Evolutionary conservation across 2,329 filamentous ascomycete species (phyloP), one percentile per base, ranked within the genome.

Genomic region (Bipolaris gigantea): DNA sequence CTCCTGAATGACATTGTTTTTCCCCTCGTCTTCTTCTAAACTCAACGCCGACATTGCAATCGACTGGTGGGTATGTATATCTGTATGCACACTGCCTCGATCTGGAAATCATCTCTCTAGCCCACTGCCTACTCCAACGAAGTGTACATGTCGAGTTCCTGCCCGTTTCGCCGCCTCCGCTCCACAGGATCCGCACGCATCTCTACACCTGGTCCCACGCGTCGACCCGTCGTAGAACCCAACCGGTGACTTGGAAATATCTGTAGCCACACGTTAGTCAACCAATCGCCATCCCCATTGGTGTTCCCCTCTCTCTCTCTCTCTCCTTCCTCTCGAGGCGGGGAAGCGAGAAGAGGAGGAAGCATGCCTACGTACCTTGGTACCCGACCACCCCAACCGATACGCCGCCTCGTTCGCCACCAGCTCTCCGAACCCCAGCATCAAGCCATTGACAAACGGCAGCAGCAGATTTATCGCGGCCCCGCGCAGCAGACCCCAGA

Each of bases 351-450:
- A 25, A 25, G 7, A 7, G 7, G 7, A 7, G 7, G 8, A 7
- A 25, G 25, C n/a, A 16, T 9, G n/a, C 53, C 41, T 42, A 63
- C 83, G 42, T 81, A 97, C 94, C 85, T 94, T 96, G 56, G 94
- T 97, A 50, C 88, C 88, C 60, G 89, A 87, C 94, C 94, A 99
- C 56, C 94, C 94, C 65, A 97, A 79, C 68, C 93, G 82, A 72
- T 93, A 99, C 1, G 94, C 94, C 46, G 90, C 88, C 79, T 99
- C 94, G 72, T 99, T 94, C 50, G 94, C 94, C 75, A 99, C 93
- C 47, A 99, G 78, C 78, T 99, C 94, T 64, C 94, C 94, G 70
- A 99, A 97, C 2, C 94, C 94, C 69, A 99, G 78, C 94, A 99
- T 99, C 81, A 99, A 84, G 42, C 94, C 94, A 77, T 99, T 99